Base-by-base conservation (phyloP, 2,329 filamentous ascomycete genomes). In the Teratosphaeriaceae sp. region DNA sequence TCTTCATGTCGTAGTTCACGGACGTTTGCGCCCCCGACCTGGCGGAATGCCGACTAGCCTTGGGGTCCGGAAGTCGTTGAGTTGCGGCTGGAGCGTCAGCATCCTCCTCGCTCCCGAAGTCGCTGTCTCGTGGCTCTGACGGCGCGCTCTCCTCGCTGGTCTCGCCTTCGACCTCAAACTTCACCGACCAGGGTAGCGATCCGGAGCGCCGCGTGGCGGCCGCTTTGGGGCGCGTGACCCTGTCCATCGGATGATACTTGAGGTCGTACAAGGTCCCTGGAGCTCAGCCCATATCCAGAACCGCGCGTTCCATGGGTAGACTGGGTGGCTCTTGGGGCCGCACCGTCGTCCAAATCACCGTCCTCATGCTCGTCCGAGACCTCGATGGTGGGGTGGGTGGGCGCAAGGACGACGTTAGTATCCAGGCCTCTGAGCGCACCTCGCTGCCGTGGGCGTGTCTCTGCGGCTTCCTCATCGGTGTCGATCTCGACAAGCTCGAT, bases 211-310 rank as follows among this genome's bases (percentile, higher is more conserved):
- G 43, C 12, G 37, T 34, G 1, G 51, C 49, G n/a, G 46, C 46
- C 3, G 38, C 42, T 26, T 21, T 44, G 8, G 51, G 51, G 7
- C 40, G 23, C 2, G 27, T 41, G 1, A 50, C 47, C 15, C 44
- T 40, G 18, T 53, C 51, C 49, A 53, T 48, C 3, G 51, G 51
- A 44, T 54, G 51, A 18, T 37, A 51, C 34, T 49, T 50, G n/a
- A 38, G 15, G 24, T 45, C 42, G 23, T 47, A 47, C 9, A 44
- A 38, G 7, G 41, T n/a, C n/a, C n/a, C 43, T 13, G 30, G 19
- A 11, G 34, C 31, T 22, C 36, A 24, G 12, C 44, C n/a, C 45
- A 35, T 44, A 21, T 12, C 45, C 36, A 3, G 36, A 15, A 18
- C 37, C 36, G 11, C 47, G 42, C 5, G 45, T 43, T 9, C 9